These are phyloP conservation scores for Ceratocystis lukuohia DNA, from an alignment of 2,329 filamentous ascomycete species.

Conservation along the genomic window DNA sequence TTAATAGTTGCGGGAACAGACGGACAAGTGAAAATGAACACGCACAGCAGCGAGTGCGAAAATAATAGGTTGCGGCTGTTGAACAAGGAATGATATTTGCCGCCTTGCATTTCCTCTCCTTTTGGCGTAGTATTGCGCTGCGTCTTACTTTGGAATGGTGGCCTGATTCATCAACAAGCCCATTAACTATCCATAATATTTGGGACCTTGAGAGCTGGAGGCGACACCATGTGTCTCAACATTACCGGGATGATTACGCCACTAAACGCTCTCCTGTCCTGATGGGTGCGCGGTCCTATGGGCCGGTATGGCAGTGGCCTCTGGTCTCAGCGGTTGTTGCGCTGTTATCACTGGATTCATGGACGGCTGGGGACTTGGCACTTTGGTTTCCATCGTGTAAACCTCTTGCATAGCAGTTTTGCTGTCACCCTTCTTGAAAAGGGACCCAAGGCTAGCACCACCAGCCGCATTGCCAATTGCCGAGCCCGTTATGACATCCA, in stretches of 20 bases:
- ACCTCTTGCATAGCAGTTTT: not conserved
- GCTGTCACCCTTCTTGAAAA: constrained; percentile 5
- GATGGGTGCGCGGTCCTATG: not conserved
- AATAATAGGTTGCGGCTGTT: not conserved
- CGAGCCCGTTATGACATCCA: not conserved
- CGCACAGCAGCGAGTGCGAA: not conserved
- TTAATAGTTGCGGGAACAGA: not conserved
- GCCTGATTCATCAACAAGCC: not conserved
- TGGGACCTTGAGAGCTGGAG: not conserved
- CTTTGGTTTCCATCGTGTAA: not conserved
- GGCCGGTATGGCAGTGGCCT: not conserved
- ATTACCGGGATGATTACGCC: not conserved
- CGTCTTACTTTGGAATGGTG: too few species aligned
- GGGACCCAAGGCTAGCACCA: not conserved
- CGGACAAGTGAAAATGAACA: not conserved
- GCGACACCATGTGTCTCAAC: not conserved
- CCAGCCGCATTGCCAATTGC: not conserved
- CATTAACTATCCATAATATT: not conserved
- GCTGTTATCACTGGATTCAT: not conserved
- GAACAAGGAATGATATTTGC: not conserved
- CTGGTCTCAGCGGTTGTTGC: constrained; percentile 1
- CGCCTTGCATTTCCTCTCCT: not conserved
- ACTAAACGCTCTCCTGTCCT: not conserved
- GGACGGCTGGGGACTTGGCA: not conserved
- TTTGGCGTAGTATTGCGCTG: not conserved